Evolutionary conservation across 2,329 filamentous ascomycete genomes (phyloP).

Genomic region (Sporothrix inflata): DNA sequence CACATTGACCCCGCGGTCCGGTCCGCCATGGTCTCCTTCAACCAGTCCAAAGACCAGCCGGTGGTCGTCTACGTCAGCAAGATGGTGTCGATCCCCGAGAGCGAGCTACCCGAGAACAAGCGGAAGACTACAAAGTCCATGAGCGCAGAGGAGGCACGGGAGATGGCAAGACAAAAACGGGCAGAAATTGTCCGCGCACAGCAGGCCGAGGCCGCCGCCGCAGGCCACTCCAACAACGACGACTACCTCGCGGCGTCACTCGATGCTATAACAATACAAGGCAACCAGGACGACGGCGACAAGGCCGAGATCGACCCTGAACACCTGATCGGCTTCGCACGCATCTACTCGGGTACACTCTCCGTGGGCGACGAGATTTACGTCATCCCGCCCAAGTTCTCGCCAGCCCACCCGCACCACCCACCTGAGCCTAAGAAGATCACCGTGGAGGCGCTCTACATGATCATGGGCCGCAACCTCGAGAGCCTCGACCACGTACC

Average conservation of each 20-base stretch:
- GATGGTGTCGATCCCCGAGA: constrained; percentile 94
- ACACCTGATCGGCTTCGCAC: constrained; percentile 90
- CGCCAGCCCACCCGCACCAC: constrained; percentile 73
- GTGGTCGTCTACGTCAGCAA: constrained; percentile 97
- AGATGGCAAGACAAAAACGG: constrained; percentile 83
- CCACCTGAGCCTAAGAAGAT: constrained; percentile 78
- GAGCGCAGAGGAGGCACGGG: constrained; percentile 86
- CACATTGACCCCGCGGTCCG: constrained; percentile 70
- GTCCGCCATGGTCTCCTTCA: constrained; percentile 82
- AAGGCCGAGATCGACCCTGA: constrained; percentile 73
- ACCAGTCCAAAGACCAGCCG: constrained; percentile 69
- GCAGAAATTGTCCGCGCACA: constrained; percentile 84
- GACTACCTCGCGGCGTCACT: constrained; percentile 27
- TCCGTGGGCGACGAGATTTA: constrained; percentile 90
- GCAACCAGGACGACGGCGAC: constrained; percentile 46
- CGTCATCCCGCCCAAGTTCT: constrained; percentile 91
- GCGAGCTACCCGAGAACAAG: constrained; percentile 86
- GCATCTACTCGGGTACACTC: constrained; percentile 88
- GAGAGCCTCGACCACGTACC: constrained; percentile 83
- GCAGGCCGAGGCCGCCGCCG: constrained; percentile 45
- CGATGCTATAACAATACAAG: constrained; percentile 21
- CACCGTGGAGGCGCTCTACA: constrained; percentile 83
- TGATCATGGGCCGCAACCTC: constrained; percentile 91
- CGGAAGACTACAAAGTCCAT: constrained; percentile 66
- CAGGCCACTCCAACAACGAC: constrained; percentile 44